phyloP scores from a whole-genome alignment of 768 basidiomycete genomes.

The Pleurotus pulmonarius region DNA sequence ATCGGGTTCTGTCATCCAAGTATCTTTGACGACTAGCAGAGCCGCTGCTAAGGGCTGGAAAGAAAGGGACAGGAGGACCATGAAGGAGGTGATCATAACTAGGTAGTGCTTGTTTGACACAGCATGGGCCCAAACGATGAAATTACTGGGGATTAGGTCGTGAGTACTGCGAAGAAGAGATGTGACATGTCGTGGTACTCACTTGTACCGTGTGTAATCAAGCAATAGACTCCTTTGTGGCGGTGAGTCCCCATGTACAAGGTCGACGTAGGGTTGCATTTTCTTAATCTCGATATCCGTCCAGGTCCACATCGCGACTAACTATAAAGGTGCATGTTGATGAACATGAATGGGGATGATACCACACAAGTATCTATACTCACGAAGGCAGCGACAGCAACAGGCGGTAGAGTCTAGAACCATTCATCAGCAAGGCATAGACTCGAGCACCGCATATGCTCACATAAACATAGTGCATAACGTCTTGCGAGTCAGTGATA shows the following conservation, averaged over 20 bases:
- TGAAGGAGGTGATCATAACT: slow-evolving; percentile 43
- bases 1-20: slow-evolving; percentile 38
- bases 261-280: slow-evolving; percentile 60
- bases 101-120: slow-evolving; percentile 45
- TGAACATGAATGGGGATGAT: no score
- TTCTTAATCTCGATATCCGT: slow-evolving; percentile 56
- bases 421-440: neutral
- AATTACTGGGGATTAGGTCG: slow-evolving; percentile 30
- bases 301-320: slow-evolving; percentile 53
- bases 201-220: slow-evolving; percentile 55
- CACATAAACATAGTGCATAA: slow-evolving; percentile 54
- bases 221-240: slow-evolving; percentile 48
- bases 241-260: slow-evolving; percentile 51
- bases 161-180: neutral
- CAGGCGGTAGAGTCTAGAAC: slow-evolving; percentile 48
- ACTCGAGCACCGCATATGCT: slow-evolving; percentile 13
- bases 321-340: slow-evolving; percentile 15
- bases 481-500: slow-evolving; percentile 24
- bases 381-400: slow-evolving; percentile 43
- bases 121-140: slow-evolving; percentile 43
- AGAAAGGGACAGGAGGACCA: slow-evolving; percentile 41
- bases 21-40: slow-evolving; percentile 43
- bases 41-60: slow-evolving; percentile 54
- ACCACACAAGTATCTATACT: slow-evolving; percentile 9
- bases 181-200: slow-evolving; percentile 10